Evolutionary conservation across 768 basidiomycete genomes (phyloP).

Genomic region (Xerocomus spinulosus): DNA sequence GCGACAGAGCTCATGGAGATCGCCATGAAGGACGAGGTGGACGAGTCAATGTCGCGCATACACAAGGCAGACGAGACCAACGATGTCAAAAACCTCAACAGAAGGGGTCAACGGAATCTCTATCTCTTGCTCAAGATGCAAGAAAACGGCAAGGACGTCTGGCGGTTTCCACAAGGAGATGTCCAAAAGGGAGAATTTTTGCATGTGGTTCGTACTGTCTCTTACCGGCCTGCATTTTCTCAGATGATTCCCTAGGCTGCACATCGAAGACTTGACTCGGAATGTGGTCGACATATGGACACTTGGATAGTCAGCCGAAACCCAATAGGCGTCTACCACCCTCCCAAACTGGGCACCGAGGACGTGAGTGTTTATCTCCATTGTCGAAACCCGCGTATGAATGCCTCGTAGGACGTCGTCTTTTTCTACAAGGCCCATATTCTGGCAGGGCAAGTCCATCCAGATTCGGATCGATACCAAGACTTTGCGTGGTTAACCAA

Average conservation of each 20-base stretch:
- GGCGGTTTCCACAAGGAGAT: constrained; percentile 78
- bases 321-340: constrained; percentile 77
- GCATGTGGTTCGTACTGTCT: constrained; percentile 57
- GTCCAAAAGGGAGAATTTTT: constrained; percentile 63
- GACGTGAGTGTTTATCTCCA: constrained; percentile 31
- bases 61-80: constrained; percentile 55
- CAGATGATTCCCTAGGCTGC: constrained; percentile 62
- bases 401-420: constrained; percentile 49
- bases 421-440: constrained; percentile 97
- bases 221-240: not conserved
- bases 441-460: constrained; percentile 77
- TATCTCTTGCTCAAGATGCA: constrained; percentile 72
- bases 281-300: constrained; percentile 83
- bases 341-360: constrained; percentile 33
- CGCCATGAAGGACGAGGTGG: constrained; percentile 56
- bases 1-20: constrained; percentile 54
- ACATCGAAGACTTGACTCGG: constrained; percentile 58
- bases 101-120: constrained; percentile 79
- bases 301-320: constrained; percentile 90
- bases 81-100: constrained; percentile 73
- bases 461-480: constrained; percentile 46
- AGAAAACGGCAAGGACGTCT: constrained; percentile 46
- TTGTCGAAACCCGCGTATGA: constrained; percentile 1
- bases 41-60: constrained; percentile 56
- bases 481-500: constrained; percentile 96